Percentiles rank a stretch among this genome's conserved stretches.
phyloP scores from a whole-genome alignment of 257 asterid species.

The Voacanga thouarsii region DNA sequence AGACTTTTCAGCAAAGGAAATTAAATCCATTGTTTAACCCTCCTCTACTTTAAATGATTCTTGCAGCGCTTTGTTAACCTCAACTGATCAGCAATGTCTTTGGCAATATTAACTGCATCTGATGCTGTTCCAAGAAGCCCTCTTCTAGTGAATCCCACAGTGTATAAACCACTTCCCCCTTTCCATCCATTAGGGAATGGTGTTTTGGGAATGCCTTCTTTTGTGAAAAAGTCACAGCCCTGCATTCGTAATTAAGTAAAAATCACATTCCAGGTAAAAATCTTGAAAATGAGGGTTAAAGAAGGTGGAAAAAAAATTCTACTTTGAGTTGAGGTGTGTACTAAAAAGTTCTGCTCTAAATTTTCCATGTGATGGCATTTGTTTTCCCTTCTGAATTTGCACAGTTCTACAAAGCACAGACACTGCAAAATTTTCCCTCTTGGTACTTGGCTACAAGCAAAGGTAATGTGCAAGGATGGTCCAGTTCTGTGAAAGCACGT shows the following conservation, averaged over 20 bases:
- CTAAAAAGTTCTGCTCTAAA: neutral
- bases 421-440: neutral
- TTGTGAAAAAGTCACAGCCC: conserved; percentile 69
- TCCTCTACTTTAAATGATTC: conserved; percentile 2
- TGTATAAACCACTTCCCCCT: conserved; percentile 75
- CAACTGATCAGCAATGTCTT: conserved; percentile 59
- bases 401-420: neutral
- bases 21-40: neutral
- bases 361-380: conserved; percentile 17
- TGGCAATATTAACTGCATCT: conserved; percentile 66
- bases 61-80: conserved; percentile 24
- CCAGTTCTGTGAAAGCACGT: conserved; percentile 10
- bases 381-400: neutral
- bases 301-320: neutral
- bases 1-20: neutral
- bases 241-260: conserved; percentile 12
- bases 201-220: conserved; percentile 72
- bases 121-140: conserved; percentile 75
- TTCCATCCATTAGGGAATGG: conserved; percentile 91
- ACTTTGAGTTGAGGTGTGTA: neutral
- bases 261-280: neutral
- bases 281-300: neutral
- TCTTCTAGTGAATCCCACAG: conserved; percentile 81
- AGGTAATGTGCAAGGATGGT: conserved; percentile 8
- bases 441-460: neutral